Base-by-base conservation (phyloP, 257 asterid genomes). In the Plantago major region DNA sequence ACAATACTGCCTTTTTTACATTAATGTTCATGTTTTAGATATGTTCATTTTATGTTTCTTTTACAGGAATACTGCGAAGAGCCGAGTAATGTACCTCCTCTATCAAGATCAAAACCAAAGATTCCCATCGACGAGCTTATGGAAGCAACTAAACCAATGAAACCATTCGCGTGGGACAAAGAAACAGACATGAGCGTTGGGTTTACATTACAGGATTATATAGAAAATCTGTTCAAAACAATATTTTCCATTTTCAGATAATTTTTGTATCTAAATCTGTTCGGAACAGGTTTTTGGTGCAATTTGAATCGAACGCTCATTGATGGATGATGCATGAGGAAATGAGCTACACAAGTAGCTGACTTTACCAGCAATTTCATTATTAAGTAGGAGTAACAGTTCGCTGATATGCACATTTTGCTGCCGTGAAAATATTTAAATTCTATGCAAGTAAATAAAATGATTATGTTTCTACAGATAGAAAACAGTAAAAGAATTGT, bases 131-230 rank as follows among this genome's bases (percentile, higher is more conserved):
- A 81, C 3, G 66, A 79, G 42, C 78, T 83, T 30, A 47, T 88
- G 69, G 84, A 83, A 74, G 96, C 93, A 42, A 74, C 88, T 9
- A 73, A 71, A 46, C 85, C 88, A 13, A 67, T 86, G 47, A 18
- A 73, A 68, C 72, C 95, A 50, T 80, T 79, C 60, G 57, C 69
- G 22, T 88, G 96, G 96, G 74, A 78, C 50, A 46, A 19, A 1
- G 73, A 80, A 57, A 82, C 96, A 44, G 87, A 80, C 60, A 76
- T 68, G 83, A 77, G 84, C 8, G 77, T 80, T 22, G 87, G 82
- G 2, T 77, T 76, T 9, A 64, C 16, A 49, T 65, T 81, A 17
- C 77, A 65, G 56, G 82, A 77, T 50, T 65, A 43, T 48, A 16
- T 74, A 65, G 82, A 77, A 61, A 55, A 17, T 62, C 56, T 84